Evolutionary conservation across 2,329 filamentous ascomycete species (phyloP), one percentile per base, ranked within the genome.

Genomic region (Diaporthe velutina): DNA sequence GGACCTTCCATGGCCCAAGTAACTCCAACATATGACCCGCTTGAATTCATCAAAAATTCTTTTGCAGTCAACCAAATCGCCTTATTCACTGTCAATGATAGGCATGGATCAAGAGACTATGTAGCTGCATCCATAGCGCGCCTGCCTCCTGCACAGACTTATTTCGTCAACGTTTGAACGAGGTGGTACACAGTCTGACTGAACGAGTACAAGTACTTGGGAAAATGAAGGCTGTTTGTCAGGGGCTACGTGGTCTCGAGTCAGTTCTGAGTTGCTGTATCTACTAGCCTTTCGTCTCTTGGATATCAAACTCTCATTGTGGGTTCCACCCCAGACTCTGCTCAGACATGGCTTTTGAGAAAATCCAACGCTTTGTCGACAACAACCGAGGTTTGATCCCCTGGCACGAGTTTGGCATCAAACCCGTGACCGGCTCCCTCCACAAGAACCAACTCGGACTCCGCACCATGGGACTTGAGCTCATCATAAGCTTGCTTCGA

Each of bases 241-340:
- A n/a, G 25, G 5, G 5, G 19, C 10, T 28, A 4, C n/a, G 1
- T 7, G 25, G 10, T 17, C 25, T 8, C 50, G 1, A 9, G 15
- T 54, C 5, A n/a, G 0, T 17, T 15, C n/a, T 30, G 13, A 52
- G 5, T n/a, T n/a, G 45, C 3, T 48, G 45, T 9, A 54, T 54
- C 0, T 30, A 28, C 8, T 2, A 4, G 3, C 1, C 8, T 52
- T 30, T 17, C 2, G 12, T 54, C 25, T 15, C 13, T 3, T 15
- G 3, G 25, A 54, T 28, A 2, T 30, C n/a, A 0, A 28, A 0
- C 19, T 8, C 19, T 15, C 4, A 3, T 13, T 15, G 17, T 0
- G 0, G n/a, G n/a, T 25, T 1, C 22, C 17, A 48, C 8, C 25
- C 0, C 17, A 6, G 17, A 50, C 22, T n/a, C 4, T 7, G 15